Conservation (phyloP, 495 filamentous ascomycete genomes). For the Elasticomyces elasticus region DNA sequence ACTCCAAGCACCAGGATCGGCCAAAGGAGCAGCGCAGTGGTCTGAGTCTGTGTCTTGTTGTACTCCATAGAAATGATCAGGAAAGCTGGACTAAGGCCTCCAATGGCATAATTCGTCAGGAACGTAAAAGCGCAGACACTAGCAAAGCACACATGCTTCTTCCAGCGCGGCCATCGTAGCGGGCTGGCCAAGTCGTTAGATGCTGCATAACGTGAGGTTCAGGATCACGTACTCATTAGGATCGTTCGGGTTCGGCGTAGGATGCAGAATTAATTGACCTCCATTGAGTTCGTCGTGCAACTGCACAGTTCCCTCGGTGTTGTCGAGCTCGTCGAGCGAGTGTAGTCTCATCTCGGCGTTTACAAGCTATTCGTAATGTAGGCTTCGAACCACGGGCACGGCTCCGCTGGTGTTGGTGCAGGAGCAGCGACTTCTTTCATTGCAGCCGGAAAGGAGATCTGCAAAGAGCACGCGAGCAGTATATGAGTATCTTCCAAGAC, state of each 20-base stretch:
- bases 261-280: slow-evolving; percentile 9
- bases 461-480: slow-evolving; percentile 2
- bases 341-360: slow-evolving; percentile 17
- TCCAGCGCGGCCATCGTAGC: slow-evolving; percentile 29
- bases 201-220: neutral
- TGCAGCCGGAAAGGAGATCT: neutral
- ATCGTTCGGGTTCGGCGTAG: slow-evolving; percentile 15
- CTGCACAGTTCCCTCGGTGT: slow-evolving; percentile 30
- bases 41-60: slow-evolving; percentile 26
- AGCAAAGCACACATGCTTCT: slow-evolving; percentile 29
- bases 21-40: slow-evolving; percentile 25
- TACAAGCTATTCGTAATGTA: slow-evolving; percentile 9
- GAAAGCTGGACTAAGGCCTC: slow-evolving; percentile 31
- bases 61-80: slow-evolving; percentile 26
- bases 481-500: neutral
- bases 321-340: slow-evolving; percentile 28
- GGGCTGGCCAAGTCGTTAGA: slow-evolving; percentile 19
- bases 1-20: slow-evolving; percentile 28
- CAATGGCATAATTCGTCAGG: slow-evolving; percentile 30
- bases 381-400: slow-evolving; percentile 15
- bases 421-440: slow-evolving; percentile 2
- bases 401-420: neutral
- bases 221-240: slow-evolving; percentile 22
- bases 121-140: slow-evolving; percentile 28
- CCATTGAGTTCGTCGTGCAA: slow-evolving; percentile 15